Conservation (phyloP, 2,329 filamentous ascomycete species). For the Diaporthe aspalathi region DNA sequence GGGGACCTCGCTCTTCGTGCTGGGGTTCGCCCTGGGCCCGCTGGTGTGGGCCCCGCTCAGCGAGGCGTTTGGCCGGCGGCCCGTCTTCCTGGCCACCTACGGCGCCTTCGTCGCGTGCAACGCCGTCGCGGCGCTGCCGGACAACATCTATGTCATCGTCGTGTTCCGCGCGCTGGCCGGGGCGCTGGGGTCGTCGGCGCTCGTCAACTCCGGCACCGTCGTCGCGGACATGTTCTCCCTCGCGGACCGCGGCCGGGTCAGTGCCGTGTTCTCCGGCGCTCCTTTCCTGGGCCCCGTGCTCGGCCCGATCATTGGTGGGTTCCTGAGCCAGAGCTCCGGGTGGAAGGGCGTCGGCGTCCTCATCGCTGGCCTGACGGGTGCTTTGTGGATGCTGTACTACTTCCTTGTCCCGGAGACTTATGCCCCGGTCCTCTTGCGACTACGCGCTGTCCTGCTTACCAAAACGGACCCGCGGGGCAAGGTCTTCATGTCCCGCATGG, state of each 20-base stretch:
- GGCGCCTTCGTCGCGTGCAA: slow-evolving; percentile 33
- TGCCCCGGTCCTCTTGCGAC: slow-evolving; percentile 11
- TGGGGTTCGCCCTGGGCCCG: slow-evolving; percentile 68
- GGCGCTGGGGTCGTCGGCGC: slow-evolving; percentile 45
- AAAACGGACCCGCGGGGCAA: slow-evolving; percentile 20
- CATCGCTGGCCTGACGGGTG: slow-evolving; percentile 44
- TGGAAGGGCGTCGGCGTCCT: slow-evolving; percentile 52
- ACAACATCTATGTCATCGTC: slow-evolving; percentile 33
- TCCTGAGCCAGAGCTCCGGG: slow-evolving; percentile 46
- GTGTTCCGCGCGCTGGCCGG: slow-evolving; percentile 31
- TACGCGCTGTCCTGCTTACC: neutral
- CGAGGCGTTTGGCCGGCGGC: slow-evolving; percentile 63
- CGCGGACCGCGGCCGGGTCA: slow-evolving; percentile 60
- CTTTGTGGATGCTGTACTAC: slow-evolving; percentile 39
- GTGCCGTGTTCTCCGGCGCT: slow-evolving; percentile 49
- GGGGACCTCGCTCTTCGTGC: slow-evolving; percentile 65
- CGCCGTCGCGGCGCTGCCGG: slow-evolving; percentile 28
- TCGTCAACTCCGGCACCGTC: slow-evolving; percentile 64
- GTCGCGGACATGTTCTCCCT: slow-evolving; percentile 69
- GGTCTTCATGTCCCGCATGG: slow-evolving; percentile 6
- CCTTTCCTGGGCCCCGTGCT: slow-evolving; percentile 45
- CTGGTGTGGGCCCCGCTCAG: slow-evolving; percentile 69
- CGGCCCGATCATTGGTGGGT: slow-evolving; percentile 49
- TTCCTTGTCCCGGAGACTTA: slow-evolving; percentile 42
- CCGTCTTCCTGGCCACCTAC: slow-evolving; percentile 36